Base-by-base conservation (phyloP, 495 filamentous ascomycete species). In the Pyronema domesticum region DNA sequence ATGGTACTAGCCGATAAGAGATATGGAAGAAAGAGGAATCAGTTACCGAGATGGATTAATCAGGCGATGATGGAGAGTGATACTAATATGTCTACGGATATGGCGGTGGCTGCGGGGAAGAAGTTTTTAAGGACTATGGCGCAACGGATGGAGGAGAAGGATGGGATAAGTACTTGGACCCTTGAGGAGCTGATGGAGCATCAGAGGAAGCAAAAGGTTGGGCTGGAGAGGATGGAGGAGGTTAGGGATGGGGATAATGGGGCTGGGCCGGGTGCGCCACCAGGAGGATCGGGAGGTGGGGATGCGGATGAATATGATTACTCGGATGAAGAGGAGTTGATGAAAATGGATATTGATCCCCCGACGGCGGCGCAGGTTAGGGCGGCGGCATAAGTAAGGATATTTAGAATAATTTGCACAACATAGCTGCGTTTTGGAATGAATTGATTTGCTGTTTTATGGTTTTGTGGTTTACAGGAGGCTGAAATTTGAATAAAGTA, bases 11-110 rank as follows among this genome's bases (percentile, higher is more conserved):
- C 93, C 13, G 93, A 99, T 68, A 76, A 83, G 9, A 77, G 93
- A 6, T 99, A 95, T 70, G 77, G 82, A 65, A 83, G 85, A 71
- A 96, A 95, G 69, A 76, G 89, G 30, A 73, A 63, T 10, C 93
- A 99, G 69, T 73, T 99, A 48, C 93, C 93, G 1, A 94, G 94
- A 65, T 99, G 93, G 93, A 99, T 99, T 67, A 84, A 82, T 60
- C 83, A 91, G 63, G 87, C 83, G 0, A 71, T 99, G 63, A 66
- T 83, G 15, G 88, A 94, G 14, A 79, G 78, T 44, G 86, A 95
- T 58, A 79, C 80, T 3, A 89, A 89, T 57, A 73, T 99, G 57
- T 89, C 83, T 57, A 95, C 89, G 0, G 93, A 99, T 64, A 94
- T 95, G 83, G 86, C 89, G 0, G 81, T 87, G n/a, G 81, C 82